Conservation (phyloP, 177 flowering plant species). For the Vitis hybrid region DNA sequence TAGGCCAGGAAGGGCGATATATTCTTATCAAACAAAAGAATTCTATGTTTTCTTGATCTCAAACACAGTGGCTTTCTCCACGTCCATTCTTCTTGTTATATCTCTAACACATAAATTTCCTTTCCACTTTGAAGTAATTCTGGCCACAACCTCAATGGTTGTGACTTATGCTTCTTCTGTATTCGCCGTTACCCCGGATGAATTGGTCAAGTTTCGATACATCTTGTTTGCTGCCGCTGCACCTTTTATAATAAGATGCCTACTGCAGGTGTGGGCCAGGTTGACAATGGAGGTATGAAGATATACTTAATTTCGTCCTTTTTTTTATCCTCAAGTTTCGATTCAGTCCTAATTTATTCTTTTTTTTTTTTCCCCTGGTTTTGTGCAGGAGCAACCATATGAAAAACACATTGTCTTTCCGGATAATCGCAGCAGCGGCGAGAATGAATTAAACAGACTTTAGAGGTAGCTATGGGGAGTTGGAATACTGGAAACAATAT, state of each 20-base stretch:
- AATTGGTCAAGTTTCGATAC: conserved; percentile 11
- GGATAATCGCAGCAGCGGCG: too few relatives aligned
- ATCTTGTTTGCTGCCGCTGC: conserved; percentile 9
- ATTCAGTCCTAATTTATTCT: too few relatives aligned
- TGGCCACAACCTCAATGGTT: conserved; percentile 14
- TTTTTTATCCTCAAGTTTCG: too few relatives aligned
- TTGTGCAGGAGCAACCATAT: too few relatives aligned
- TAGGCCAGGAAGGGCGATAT: conserved; percentile 14
- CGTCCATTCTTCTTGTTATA: conserved; percentile 12
- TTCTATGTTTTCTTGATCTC: conserved; percentile 15
- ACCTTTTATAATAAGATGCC: conserved; percentile 5
- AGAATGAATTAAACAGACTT: too few relatives aligned
- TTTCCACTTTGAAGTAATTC: conserved; percentile 13
- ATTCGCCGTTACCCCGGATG: conserved; percentile 17
- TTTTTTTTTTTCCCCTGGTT: too few relatives aligned
- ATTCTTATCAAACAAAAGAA: not conserved
- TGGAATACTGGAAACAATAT: too few relatives aligned
- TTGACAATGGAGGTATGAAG: too few relatives aligned
- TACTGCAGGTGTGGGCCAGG: not conserved
- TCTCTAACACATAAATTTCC: conserved; percentile 20
- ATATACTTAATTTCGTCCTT: too few relatives aligned
- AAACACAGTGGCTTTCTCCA: conserved; percentile 22
- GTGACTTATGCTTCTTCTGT: conserved; percentile 13
- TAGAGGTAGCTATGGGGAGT: too few relatives aligned
- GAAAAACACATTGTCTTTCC: too few relatives aligned